Evolutionary conservation across 2,329 filamentous ascomycete species (phyloP).

Genomic region (Colletotrichum sp.): DNA sequence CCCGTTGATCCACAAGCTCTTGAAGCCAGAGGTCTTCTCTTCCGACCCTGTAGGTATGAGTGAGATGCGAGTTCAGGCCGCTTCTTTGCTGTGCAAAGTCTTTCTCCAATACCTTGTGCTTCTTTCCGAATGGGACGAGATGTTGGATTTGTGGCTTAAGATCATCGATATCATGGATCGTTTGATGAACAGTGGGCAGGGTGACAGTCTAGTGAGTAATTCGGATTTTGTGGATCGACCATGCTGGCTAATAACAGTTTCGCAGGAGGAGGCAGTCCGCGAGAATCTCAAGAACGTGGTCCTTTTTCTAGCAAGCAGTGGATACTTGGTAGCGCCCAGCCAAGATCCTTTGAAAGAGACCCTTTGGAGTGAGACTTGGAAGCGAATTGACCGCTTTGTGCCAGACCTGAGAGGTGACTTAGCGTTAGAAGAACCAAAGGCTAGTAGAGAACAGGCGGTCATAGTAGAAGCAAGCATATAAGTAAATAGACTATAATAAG

Average conservation of each 20-base stretch:
- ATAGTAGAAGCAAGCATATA: not conserved
- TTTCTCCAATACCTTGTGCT: constrained; percentile 92
- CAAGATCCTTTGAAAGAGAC: constrained; percentile 59
- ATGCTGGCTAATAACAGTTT: not conserved
- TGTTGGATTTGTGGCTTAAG: constrained; percentile 89
- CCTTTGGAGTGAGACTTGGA: constrained; percentile 69
- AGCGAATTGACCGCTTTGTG: constrained; percentile 68
- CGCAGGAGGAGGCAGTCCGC: constrained; percentile 90
- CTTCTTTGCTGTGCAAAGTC: constrained; percentile 91
- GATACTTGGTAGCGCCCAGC: constrained; percentile 77
- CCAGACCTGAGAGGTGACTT: constrained; percentile 65
- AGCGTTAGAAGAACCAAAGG: constrained; percentile 50
- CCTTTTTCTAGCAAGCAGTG: constrained; percentile 91
- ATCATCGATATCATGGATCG: constrained; percentile 96
- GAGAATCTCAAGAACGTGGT: constrained; percentile 97
- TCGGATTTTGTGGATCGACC: constrained; percentile 7
- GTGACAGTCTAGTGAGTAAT: constrained; percentile 78
- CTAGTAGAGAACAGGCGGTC: not conserved
- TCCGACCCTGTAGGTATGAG: constrained; percentile 92
- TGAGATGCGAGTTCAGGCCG: constrained; percentile 90
- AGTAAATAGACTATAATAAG: not conserved
- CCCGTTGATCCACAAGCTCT: constrained; percentile 82
- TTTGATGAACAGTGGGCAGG: constrained; percentile 93
- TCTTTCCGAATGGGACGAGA: constrained; percentile 83
- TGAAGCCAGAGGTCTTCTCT: constrained; percentile 95